Base-by-base conservation (phyloP, 1,139 yeast genomes). In the Yamadazyma trypodendri region DNA sequence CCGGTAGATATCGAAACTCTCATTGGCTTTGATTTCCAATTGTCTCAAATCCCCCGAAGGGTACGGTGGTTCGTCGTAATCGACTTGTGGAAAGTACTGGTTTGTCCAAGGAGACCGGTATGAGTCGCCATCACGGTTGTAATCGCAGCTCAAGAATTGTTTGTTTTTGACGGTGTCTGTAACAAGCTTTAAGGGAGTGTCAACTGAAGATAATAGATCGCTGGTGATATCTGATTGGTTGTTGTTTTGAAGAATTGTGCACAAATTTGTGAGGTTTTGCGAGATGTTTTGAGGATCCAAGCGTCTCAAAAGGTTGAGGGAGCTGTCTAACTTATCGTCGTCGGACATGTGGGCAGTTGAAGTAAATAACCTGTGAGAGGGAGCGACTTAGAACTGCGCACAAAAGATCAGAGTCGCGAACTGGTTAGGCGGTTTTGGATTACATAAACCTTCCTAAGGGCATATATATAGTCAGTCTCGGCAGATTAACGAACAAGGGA, bases 71-170 rank as follows among this genome's bases (percentile, higher is more conserved):
- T 64, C 68, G 30, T 69, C 74, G 27, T 78, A 89, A 27, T 78
- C 89, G 8, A 28, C 20, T 15, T 77, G 57, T 0, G 96, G 96
- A 46, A 75, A 80, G 61, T 86, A 92, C 46, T 75, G 72, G 56
- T 88, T 88, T 22, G 89, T 75, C 90, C 94, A 90, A 2, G 98
- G 98, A 0, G 96, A 86, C 50, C 97, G 75, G 63, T 77, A 86
- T 23, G 92, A 82, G 60, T 92, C 97, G 6, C 95, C 92, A 54
- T 92, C 98, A 48, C 98, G 74, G 61, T 92, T 92, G 60, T 90
- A 92, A 58, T 92, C 98, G 63, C 98, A 92, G 38, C 92, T 79
- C 45, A 92, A 71, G 58, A 72, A 92, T 43, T 77, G 75, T 58
- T 84, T 84, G 15, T 86, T 85, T 7, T 79, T 60, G 40, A 71